Conservation (phyloP, 768 basidiomycete genomes). For the Russula ochroleuca region DNA sequence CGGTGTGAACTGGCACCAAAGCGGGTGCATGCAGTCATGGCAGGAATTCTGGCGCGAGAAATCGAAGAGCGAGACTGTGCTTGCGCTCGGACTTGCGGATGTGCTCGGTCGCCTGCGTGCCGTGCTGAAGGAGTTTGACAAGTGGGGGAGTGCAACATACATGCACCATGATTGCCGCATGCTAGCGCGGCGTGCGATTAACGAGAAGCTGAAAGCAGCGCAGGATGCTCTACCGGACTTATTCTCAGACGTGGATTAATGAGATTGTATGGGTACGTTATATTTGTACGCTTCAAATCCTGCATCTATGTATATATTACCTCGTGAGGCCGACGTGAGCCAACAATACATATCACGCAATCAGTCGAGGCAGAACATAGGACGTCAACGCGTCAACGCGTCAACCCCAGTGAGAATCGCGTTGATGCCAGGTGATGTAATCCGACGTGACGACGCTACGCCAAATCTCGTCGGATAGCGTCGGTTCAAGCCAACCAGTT, state of each 20-base stretch:
- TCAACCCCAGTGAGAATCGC: too few relatives aligned
- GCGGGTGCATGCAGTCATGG: constrained; percentile 69
- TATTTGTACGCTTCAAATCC: neutral
- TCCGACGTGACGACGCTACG: too few relatives aligned
- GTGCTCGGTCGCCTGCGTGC: constrained; percentile 60
- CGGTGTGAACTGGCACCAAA: constrained; percentile 66
- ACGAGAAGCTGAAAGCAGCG: constrained; percentile 50
- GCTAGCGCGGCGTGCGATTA: constrained; percentile 52
- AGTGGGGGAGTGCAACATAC: constrained; percentile 68
- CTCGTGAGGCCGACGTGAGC: neutral
- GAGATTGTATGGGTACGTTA: neutral
- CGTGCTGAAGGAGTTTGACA: constrained; percentile 63
- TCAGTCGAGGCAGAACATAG: too few relatives aligned
- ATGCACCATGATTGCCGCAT: constrained; percentile 74
- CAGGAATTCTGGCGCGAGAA: constrained; percentile 78
- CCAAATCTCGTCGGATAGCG: too few relatives aligned
- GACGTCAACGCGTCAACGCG: too few relatives aligned
- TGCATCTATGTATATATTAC: neutral
- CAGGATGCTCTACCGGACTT: constrained; percentile 61
- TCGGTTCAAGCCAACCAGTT: too few relatives aligned
- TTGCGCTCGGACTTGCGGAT: constrained; percentile 58
- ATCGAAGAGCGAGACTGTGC: constrained; percentile 55
- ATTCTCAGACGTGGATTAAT: constrained; percentile 41
- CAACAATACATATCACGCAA: neutral
- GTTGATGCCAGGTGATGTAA: too few relatives aligned